A percentile compares a stretch with the other conserved stretches of the same genome.
phyloP scores from a whole-genome alignment of 495 filamentous ascomycete genomes.

The Neurospora sp. region DNA sequence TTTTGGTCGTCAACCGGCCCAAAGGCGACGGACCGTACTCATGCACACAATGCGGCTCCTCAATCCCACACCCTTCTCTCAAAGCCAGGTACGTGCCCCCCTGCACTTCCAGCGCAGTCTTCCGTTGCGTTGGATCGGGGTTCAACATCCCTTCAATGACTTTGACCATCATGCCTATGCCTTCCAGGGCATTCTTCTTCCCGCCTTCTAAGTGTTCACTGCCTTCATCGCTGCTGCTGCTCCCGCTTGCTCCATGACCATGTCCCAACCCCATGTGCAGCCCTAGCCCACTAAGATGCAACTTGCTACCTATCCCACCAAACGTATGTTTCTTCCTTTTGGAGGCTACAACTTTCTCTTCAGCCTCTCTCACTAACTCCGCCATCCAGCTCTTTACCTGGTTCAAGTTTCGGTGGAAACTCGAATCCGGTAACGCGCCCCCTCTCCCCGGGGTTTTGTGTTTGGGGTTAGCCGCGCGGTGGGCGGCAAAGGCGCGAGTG shows the following conservation, averaged over 20 bases:
- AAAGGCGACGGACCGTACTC: slow-evolving; percentile 28
- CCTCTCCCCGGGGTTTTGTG: slow-evolving; percentile 56
- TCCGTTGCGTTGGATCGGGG: slow-evolving; percentile 34
- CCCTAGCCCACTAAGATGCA: neutral
- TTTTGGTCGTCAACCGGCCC: slow-evolving; percentile 15
- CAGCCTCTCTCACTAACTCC: slow-evolving; percentile 47
- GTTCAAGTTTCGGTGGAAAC: slow-evolving; percentile 72
- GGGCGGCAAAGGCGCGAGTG: slow-evolving; percentile 54
- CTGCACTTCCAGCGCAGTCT: slow-evolving; percentile 35
- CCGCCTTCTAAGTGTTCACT: slow-evolving; percentile 8
- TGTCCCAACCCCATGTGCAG: neutral
- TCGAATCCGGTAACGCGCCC: slow-evolving; percentile 60
- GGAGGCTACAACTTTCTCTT: slow-evolving; percentile 24
- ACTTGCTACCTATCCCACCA: slow-evolving; percentile 29
- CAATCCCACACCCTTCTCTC: slow-evolving; percentile 31
- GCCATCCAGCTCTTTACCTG: slow-evolving; percentile 75
- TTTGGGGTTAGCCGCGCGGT: slow-evolving; percentile 51
- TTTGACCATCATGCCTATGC: slow-evolving; percentile 35
- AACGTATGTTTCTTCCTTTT: slow-evolving; percentile 52
- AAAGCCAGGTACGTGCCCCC: slow-evolving; percentile 35
- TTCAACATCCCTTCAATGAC: slow-evolving; percentile 37
- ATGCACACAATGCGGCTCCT: slow-evolving; percentile 36
- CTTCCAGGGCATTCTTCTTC: slow-evolving; percentile 36
- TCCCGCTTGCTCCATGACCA: neutral
- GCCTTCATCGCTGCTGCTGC: neutral